These are phyloP conservation scores for Penicillium sp. DNA, from an alignment of 2,329 filamentous ascomycete species.

Conservation along the genomic window DNA sequence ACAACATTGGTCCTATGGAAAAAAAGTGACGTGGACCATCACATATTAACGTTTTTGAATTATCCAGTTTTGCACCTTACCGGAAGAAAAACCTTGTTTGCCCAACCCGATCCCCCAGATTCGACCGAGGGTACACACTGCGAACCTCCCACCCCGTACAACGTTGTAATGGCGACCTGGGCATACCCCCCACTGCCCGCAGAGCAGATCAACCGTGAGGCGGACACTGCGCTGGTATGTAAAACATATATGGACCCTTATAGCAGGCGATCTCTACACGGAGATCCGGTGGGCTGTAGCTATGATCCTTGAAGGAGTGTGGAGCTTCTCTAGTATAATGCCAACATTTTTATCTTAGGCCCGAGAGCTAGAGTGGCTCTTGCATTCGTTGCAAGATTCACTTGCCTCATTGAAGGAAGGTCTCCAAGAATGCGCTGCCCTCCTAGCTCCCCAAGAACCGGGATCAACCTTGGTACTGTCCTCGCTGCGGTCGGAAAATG, in stretches of 20 bases:
- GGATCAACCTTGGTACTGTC: constrained; percentile 88
- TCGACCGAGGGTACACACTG: not conserved
- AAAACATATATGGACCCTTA: constrained; percentile 9
- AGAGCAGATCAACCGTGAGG: constrained; percentile 52
- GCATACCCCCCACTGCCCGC: constrained; percentile 59
- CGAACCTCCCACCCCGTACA: not conserved
- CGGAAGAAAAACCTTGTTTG: not conserved
- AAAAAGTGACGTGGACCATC: constrained; percentile 27
- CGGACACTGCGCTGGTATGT: constrained; percentile 54
- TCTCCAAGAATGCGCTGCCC: constrained; percentile 82
- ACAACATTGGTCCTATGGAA: constrained; percentile 1
- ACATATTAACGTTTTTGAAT: constrained; percentile 20
- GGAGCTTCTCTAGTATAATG: constrained; percentile 15
- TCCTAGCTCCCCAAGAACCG: constrained; percentile 80
- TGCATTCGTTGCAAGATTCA: constrained; percentile 61
- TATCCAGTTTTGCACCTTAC: constrained; percentile 4
- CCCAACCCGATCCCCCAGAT: not conserved
- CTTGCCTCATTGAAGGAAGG: constrained; percentile 65
- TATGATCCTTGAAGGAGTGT: constrained; percentile 2
- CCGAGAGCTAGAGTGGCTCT: constrained; percentile 64
- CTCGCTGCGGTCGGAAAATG: constrained; percentile 78
- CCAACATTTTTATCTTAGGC: constrained; percentile 38
- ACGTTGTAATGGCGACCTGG: constrained; percentile 56
- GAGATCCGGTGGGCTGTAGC: not conserved
- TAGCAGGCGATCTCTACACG: not conserved